These are phyloP conservation scores for Capsicum baccatum DNA, from an alignment of 257 asterid genomes.

Conservation along the genomic window DNA sequence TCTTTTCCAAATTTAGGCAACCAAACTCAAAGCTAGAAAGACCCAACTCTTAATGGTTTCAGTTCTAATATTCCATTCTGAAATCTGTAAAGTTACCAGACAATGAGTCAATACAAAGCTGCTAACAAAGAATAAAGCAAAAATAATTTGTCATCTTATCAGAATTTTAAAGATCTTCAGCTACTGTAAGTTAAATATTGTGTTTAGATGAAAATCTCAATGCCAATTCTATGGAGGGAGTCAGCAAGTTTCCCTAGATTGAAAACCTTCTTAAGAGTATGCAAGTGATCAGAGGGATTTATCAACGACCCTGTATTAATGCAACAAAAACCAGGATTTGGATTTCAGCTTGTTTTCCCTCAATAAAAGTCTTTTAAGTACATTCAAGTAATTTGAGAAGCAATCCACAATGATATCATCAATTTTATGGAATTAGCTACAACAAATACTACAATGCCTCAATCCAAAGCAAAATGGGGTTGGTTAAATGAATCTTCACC, in stretches of 20 bases:
- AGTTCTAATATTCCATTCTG: neutral
- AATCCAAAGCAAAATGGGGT: neutral
- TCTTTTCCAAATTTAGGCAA: neutral
- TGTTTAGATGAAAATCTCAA: constrained; percentile 2
- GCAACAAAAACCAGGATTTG: neutral
- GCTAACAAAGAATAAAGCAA: neutral
- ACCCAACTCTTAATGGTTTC: neutral
- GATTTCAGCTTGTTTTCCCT: constrained; percentile 11
- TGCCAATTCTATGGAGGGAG: neutral
- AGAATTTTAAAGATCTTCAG: constrained; percentile 11
- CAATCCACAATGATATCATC: constrained; percentile 22
- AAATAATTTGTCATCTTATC: constrained; percentile 1
- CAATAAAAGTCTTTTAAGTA: neutral
- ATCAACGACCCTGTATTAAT: neutral
- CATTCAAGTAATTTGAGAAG: constrained; percentile 13
- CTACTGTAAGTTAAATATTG: neutral
- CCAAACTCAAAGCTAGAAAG: neutral
- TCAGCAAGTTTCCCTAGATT: neutral
- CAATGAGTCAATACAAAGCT: neutral
- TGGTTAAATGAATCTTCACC: neutral
- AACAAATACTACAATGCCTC: neutral
- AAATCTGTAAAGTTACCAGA: neutral
- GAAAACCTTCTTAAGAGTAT: neutral
- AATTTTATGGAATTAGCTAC: neutral
- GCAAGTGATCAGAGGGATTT: constrained; percentile 3